Percentiles rank a stretch among this genome's conserved stretches.
Conservation (phyloP, 768 basidiomycete genomes). For the Lentinula edodes region DNA sequence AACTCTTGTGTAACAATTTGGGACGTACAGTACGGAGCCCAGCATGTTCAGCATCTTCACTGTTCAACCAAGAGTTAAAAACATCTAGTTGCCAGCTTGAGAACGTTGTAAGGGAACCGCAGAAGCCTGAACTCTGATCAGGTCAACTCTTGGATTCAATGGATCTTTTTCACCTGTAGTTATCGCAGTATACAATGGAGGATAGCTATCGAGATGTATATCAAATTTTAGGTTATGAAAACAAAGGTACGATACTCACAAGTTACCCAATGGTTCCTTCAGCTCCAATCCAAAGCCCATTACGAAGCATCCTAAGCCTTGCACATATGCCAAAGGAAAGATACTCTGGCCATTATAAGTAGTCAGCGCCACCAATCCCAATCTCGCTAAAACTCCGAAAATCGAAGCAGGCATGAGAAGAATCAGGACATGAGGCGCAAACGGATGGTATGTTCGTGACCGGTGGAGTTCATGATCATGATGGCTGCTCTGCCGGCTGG, state of each 20-base stretch:
- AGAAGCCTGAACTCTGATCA: slow-evolving; percentile 57
- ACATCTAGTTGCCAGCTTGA: slow-evolving; percentile 91
- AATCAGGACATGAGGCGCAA: slow-evolving; percentile 58
- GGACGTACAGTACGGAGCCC: slow-evolving; percentile 68
- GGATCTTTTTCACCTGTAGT: slow-evolving; percentile 61
- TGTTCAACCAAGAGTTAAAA: slow-evolving; percentile 82
- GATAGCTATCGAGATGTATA: slow-evolving; percentile 52
- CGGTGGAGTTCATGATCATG: slow-evolving; percentile 7
- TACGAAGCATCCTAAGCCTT: slow-evolving; percentile 82
- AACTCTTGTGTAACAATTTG: not conserved
- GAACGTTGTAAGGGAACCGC: slow-evolving; percentile 95
- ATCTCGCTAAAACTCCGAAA: slow-evolving; percentile 75
- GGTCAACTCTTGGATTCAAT: not conserved
- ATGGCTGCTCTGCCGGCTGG: not conserved
- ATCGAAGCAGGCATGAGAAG: slow-evolving; percentile 80
- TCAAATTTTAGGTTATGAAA: not conserved
- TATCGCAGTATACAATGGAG: slow-evolving; percentile 80
- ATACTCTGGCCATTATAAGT: slow-evolving; percentile 72
- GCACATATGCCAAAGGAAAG: slow-evolving; percentile 80
- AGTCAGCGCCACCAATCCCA: slow-evolving; percentile 72
- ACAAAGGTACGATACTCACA: slow-evolving; percentile 44
- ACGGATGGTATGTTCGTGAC: slow-evolving; percentile 38
- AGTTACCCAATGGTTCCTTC: slow-evolving; percentile 66
- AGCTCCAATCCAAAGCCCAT: slow-evolving; percentile 80
- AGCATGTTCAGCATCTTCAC: slow-evolving; percentile 43